Base-by-base conservation (phyloP, 441 rosid genomes). In the Populus hybrid region DNA sequence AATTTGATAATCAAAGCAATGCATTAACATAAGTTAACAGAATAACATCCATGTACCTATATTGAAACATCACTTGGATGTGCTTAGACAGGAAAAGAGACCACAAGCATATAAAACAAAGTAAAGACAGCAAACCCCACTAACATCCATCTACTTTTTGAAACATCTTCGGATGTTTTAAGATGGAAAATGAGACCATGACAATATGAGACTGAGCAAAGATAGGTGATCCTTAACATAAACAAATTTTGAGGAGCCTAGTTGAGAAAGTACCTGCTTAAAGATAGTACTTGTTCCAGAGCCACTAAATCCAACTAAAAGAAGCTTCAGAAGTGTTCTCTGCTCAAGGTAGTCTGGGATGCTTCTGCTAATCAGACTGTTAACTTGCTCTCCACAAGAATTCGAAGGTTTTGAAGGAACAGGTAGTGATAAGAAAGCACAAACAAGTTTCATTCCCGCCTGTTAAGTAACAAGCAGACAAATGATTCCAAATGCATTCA, bases 371-470 rank as follows among this genome's bases (percentile, higher is more conserved):
- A 83, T 65, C 42, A 76, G 80, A 78, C 89, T 86, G 77, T 78
- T 85, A 59, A 73, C 72, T 69, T 80, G 93, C 71, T 94, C 98
- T 53, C 90, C 90, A 29, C 74, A 74, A 59, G 86, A 73, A 80
- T 76, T 90, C 36, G 87, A 73, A 69, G 89, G 84, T 83, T 87
- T 91, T 7, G 86, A 84, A 78, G 97, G 97, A 78, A 94, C 88
- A 40, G 99, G 99, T 69, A 96, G 88, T 40, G 96, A 89, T 73
- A 96, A 84, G 79, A 96, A 86, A 67, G 89, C 82, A 82, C 97
- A 96, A 56, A 91, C 86, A 74, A 94, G 85, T 85, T 91, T 96
- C 70, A 92, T 91, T 81, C 90, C 94, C 64, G 92, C 89, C 99
- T 96, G 90, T 73, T 79, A 83, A 81, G 59, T 20, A 83, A 73